A percentile compares a stretch with the other conserved stretches of the same genome.
Evolutionary conservation across 78 protist species (phyloP).

Genomic region (Monocercomonoides exilis): DNA sequence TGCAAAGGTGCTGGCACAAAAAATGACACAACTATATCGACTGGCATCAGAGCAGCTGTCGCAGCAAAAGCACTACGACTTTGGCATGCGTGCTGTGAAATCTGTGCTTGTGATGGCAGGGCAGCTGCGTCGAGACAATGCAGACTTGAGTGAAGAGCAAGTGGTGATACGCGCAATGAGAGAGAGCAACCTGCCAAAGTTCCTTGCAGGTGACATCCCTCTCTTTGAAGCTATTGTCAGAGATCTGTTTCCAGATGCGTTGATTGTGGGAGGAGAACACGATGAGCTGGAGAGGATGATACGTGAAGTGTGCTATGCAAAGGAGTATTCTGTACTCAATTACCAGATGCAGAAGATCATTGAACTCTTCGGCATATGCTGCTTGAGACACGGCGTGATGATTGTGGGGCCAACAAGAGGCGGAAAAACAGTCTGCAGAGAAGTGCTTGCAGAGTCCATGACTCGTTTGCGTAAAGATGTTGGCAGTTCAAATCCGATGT

Average conservation of each 20-base stretch:
- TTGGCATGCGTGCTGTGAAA: constrained; percentile 65
- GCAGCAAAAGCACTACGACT: constrained; percentile 71
- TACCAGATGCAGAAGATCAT: constrained; percentile 36
- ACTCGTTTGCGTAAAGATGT: background rate
- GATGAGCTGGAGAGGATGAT: constrained; percentile 40
- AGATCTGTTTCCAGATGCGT: constrained; percentile 68
- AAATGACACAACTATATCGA: constrained; percentile 60
- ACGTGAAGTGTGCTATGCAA: background rate
- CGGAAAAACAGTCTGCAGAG: constrained; percentile 49
- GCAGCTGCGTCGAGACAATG: constrained; percentile 28
- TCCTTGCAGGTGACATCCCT: constrained; percentile 61
- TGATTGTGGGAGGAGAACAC: constrained; percentile 44
- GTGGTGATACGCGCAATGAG: constrained; percentile 64
- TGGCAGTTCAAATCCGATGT: background rate
- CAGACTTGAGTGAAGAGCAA: constrained; percentile 44
- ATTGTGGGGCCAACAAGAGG: constrained; percentile 63
- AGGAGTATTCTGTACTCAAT: background rate
- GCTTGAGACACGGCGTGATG: constrained; percentile 69
- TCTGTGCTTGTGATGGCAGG: constrained; percentile 61
- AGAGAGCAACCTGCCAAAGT: constrained; percentile 70
- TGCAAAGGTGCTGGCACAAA: constrained; percentile 44
- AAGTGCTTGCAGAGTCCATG: constrained; percentile 28
- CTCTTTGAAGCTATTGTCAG: no score
- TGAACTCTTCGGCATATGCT: constrained; percentile 56
- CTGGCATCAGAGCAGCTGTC: constrained; percentile 62